Evolutionary conservation across 805 yeast genomes (phyloP), one percentile per base, ranked within the genome.

Genomic region (Suhomyces sp.): DNA sequence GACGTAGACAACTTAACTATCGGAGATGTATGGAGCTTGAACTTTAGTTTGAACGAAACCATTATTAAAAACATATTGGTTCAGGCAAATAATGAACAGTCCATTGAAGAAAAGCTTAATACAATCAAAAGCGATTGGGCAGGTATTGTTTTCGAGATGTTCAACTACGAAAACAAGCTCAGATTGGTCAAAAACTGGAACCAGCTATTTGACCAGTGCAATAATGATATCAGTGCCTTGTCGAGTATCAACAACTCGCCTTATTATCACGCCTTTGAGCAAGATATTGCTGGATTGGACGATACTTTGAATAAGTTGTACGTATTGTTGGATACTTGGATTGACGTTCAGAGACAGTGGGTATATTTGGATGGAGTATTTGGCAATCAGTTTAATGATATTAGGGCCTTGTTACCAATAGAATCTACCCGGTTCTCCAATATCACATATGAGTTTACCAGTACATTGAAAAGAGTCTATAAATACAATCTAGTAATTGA

Each of bases 341-440:
- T 87, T 26, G 96, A 90, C 33, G 88, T 85, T 1, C 98, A 93
- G 66, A 73, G 86, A n/a, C 89, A 86, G 60, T 92, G 96, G 96
- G 81, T 89, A 1, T 90, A 93, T 64, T 73, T 92, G 22, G 86
- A 83, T 57, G 97, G 96, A 2, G 83, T 90, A 0, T 87, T 93
- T 61, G 85, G 82, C 4, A 71, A 76, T 0, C 53, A 58, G 17
- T 81, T 79, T 44, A 73, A 74, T 2, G 90, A 86, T 38, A 79
- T 91, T 17, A 74, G 77, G 53, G 73, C 70, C n/a, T 66, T 89
- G 1, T 71, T 92, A 9, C 94, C 96, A 0, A 62, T 81, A 3
- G 97, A 91, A 59, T 74, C 86, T 0, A 64, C 86, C 0, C 72
- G 96, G 44, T 92, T 89, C 63, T 76, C 75, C 22, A 82, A 79